A percentile compares a stretch with the other conserved stretches of the same genome.
phyloP scores from a whole-genome alignment of 108 stramenopile species.

The Cyclostephanos tholiformis region DNA sequence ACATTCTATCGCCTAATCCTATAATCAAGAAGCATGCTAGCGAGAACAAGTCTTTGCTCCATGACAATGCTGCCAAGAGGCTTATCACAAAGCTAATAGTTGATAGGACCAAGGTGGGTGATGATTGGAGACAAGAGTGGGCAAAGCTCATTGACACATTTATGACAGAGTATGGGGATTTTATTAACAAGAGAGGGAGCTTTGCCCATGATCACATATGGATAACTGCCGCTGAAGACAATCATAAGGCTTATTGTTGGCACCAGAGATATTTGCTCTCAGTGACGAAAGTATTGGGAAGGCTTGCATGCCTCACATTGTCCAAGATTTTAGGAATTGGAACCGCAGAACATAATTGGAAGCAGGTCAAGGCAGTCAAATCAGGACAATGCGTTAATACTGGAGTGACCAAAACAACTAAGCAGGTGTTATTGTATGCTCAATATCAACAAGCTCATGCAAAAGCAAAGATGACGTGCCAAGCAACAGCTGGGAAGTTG shows the following conservation, averaged over 20 bases:
- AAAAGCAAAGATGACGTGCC: neutral
- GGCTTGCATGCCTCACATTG: neutral
- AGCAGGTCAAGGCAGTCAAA: neutral
- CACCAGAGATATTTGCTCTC: neutral
- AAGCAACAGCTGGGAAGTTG: neutral
- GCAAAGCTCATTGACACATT: neutral
- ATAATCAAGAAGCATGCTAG: conserved; percentile 11
- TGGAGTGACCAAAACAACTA: neutral
- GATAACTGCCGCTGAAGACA: neutral
- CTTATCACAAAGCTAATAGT: neutral
- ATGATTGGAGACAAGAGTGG: neutral
- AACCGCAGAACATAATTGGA: neutral
- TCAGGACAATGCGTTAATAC: neutral
- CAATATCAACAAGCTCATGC: neutral
- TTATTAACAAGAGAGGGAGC: neutral
- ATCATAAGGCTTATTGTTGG: neutral
- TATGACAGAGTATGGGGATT: neutral
- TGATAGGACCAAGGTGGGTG: neutral
- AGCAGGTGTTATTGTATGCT: neutral
- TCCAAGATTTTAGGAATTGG: neutral
- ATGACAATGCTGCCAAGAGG: neutral
- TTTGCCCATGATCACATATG: neutral
- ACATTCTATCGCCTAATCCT: conserved; percentile 6
- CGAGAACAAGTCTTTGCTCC: too few species aligned
- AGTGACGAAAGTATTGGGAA: neutral